Evolutionary conservation across 495 filamentous ascomycete genomes (phyloP).

Genomic region (Podospora anserina): DNA sequence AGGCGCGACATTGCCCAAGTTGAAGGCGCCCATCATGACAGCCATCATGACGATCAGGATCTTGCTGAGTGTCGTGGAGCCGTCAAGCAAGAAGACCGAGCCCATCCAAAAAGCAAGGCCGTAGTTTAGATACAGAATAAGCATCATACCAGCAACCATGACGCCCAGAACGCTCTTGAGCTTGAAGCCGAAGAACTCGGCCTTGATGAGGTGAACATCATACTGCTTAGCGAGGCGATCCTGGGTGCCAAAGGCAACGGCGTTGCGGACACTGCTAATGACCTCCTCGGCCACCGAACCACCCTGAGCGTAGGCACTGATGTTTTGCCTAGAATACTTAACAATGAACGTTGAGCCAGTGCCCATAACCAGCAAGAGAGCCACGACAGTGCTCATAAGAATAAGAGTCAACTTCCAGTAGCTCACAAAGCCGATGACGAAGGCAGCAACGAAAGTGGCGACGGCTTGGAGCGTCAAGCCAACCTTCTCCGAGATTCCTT

Average conservation of each 20-base stretch:
- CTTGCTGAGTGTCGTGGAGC: constrained; percentile 52
- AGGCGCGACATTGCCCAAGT: constrained; percentile 82
- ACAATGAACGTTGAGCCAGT: constrained; percentile 67
- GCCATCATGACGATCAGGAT: constrained; percentile 82
- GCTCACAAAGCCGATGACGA: constrained; percentile 81
- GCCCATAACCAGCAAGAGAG: constrained; percentile 73
- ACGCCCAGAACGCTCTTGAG: constrained; percentile 63
- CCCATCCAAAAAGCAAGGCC: constrained; percentile 96
- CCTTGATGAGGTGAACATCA: constrained; percentile 65
- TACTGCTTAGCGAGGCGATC: constrained; percentile 83
- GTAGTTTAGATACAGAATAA: constrained; percentile 82
- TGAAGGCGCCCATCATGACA: constrained; percentile 88
- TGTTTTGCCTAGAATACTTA: constrained; percentile 71
- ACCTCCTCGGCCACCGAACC: constrained; percentile 93
- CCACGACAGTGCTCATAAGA: constrained; percentile 70
- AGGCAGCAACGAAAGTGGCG: constrained; percentile 81
- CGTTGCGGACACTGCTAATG: constrained; percentile 87
- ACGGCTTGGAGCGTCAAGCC: constrained; percentile 69
- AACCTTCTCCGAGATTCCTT: constrained; percentile 85
- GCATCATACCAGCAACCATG: constrained; percentile 82
- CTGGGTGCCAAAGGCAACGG: constrained; percentile 90
- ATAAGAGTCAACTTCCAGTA: constrained; percentile 84
- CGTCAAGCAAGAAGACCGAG: constrained; percentile 68
- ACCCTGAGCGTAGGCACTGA: constrained; percentile 75
- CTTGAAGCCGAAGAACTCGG: constrained; percentile 74